Evolutionary conservation across 768 basidiomycete species (phyloP).

Genomic region (Xerocomus potaroensis): DNA sequence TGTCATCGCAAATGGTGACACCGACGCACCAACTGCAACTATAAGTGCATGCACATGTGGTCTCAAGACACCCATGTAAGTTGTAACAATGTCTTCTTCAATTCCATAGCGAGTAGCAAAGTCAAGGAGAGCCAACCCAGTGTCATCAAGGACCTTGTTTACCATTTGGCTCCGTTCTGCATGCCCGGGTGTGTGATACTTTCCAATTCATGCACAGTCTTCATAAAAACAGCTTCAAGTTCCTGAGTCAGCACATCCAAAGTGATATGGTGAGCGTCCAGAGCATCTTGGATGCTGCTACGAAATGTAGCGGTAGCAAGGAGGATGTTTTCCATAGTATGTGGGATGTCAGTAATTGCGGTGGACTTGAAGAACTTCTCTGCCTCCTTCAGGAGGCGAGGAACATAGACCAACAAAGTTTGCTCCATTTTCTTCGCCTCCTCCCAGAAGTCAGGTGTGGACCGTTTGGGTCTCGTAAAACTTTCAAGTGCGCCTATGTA

Average conservation of each 20-base stretch:
- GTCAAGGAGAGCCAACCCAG: not conserved
- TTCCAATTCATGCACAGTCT: not conserved
- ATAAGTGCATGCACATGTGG: constrained; percentile 6
- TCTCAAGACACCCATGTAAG: constrained; percentile 4
- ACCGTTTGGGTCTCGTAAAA: not conserved
- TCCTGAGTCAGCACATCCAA: constrained; percentile 7
- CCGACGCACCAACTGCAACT: constrained; percentile 8
- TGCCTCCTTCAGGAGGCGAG: constrained; percentile 4
- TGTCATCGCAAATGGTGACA: not conserved
- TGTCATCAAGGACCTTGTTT: constrained; percentile 6
- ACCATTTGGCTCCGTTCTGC: constrained; percentile 3
- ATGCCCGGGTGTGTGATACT: constrained; percentile 3
- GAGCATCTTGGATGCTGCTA: constrained; percentile 1
- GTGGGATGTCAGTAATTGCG: constrained; percentile 2
- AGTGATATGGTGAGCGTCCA: constrained; percentile 6
- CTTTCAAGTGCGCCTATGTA: not conserved
- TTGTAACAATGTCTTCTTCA: not conserved
- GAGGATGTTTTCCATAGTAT: constrained; percentile 10
- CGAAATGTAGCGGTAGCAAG: constrained; percentile 11
- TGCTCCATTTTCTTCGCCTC: not conserved
- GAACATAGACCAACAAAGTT: constrained; percentile 1
- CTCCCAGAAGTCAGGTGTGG: constrained; percentile 13
- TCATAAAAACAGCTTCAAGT: constrained; percentile 11
- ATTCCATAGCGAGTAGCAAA: constrained; percentile 4
- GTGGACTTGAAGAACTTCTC: constrained; percentile 1